Base-by-base conservation (phyloP, 1,284 basidiomycete species). In the Trichosporon inkin region DNA sequence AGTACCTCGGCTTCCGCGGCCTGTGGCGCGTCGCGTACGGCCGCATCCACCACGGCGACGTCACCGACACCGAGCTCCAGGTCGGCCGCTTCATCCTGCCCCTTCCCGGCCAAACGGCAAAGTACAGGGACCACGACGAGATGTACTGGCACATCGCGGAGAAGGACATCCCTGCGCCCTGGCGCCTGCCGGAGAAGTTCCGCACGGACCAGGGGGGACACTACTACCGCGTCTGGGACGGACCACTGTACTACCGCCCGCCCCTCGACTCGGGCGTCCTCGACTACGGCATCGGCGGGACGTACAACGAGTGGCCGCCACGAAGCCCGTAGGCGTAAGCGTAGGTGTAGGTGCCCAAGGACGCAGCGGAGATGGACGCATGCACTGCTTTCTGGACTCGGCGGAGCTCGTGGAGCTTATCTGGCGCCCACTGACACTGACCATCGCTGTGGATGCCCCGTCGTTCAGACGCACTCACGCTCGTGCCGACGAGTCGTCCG, bases 1-100 rank as follows among this genome's bases (percentile, higher is more conserved):
- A 93, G 80, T 93, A 93, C 70, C 89, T 94, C 53, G 80, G 90
- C 22, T 94, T 90, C 75, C 84, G 90, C 17, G 88, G 88, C 1
- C 70, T 92, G 32, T 89, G 91, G 79, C 83, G 89, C 22, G 88
- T 89, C 2, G 82, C 84, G n/a, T 79, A 64, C 57, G 72, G 71
- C 2, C 56, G 74, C 24, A 58, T 77, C 4, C 68, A 75, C 47
- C 73, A 76, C 57, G 66, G 68, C 44, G 70, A 74, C 55, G 76
- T 79, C 36, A 71, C 68, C n/a, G 77, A 76, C 62, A 78, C 75
- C 3, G 76, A 78, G 56, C 67, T 77, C 13, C 74, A 79, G 62
- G 85, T 92, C 41, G 90, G 86, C 22, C 89, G 89, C 76, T 93
- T 91, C 70, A 81, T 88, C 53, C 74, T 92, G 8, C 88, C 89